Evolutionary conservation across 495 filamentous ascomycete species (phyloP).

Genomic region (Aspergillus panamensis): DNA sequence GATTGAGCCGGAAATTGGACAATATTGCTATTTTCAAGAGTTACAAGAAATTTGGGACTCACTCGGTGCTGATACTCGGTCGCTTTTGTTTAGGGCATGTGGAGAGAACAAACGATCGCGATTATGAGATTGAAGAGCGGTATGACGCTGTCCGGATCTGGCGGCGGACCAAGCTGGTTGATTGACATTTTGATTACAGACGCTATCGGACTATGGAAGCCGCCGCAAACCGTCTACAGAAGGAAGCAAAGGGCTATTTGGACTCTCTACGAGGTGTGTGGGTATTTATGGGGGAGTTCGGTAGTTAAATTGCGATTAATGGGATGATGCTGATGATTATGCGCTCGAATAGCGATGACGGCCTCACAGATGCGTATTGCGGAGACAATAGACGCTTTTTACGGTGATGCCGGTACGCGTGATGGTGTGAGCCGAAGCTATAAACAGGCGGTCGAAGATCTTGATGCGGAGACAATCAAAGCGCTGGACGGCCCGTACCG

Average conservation of each 20-base stretch:
- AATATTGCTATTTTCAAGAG: neutral
- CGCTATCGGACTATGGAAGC: conserved; percentile 96
- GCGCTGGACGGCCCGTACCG: conserved; percentile 96
- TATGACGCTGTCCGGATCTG: conserved; percentile 32
- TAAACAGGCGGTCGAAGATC: conserved; percentile 95
- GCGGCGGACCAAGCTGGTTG: neutral
- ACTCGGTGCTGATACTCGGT: conserved; percentile 17
- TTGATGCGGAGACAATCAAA: conserved; percentile 97
- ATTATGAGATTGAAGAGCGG: conserved; percentile 98
- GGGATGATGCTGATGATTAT: conserved; percentile 11
- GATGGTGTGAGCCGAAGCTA: conserved; percentile 95
- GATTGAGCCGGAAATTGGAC: conserved; percentile 5
- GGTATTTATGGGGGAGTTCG: neutral
- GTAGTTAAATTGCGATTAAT: neutral
- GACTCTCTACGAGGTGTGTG: conserved; percentile 83
- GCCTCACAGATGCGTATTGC: conserved; percentile 99
- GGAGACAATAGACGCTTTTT: conserved; percentile 98
- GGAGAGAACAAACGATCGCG: conserved; percentile 94
- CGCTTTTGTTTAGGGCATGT: conserved; percentile 68
- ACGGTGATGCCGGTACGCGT: conserved; percentile 89
- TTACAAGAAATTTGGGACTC: conserved; percentile 8
- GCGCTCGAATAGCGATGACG: conserved; percentile 75
- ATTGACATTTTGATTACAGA: conserved; percentile 39
- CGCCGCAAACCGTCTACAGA: conserved; percentile 84
- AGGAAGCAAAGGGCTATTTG: conserved; percentile 95